Evolutionary conservation across 2,329 filamentous ascomycete genomes (phyloP).

Genomic region (Epichloe coenophiala): DNA sequence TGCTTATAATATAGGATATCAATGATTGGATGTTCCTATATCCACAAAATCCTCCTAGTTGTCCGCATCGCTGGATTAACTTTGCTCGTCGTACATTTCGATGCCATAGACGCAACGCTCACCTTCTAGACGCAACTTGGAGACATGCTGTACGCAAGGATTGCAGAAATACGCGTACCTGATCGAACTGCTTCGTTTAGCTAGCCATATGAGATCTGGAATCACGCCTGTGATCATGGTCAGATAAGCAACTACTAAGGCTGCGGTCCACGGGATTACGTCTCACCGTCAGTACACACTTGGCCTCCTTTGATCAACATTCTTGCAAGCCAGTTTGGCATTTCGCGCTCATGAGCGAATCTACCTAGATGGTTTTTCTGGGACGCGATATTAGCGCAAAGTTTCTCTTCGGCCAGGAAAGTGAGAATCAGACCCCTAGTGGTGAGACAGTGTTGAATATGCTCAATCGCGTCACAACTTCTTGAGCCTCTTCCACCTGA

Average conservation of each 20-base stretch:
- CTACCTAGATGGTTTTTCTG: slow-evolving; percentile 4
- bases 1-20: slow-evolving; percentile 59
- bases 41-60: slow-evolving; percentile 72
- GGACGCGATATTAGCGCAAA: slow-evolving; percentile 2
- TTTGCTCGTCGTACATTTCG: background rate
- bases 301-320: slow-evolving; percentile 3
- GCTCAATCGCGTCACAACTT: background rate
- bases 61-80: background rate
- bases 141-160: slow-evolving; percentile 61
- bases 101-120: slow-evolving; percentile 3
- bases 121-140: slow-evolving; percentile 67
- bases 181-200: slow-evolving; percentile 48
- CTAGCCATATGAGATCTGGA: slow-evolving; percentile 46
- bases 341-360: slow-evolving; percentile 5
- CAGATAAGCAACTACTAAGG: background rate
- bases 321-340: slow-evolving; percentile 5
- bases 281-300: slow-evolving; percentile 5
- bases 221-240: slow-evolving; percentile 35
- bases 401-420: background rate
- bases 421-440: background rate
- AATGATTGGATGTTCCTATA: slow-evolving; percentile 94
- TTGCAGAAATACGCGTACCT: slow-evolving; percentile 69
- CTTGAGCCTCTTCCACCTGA: background rate
- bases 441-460: background rate
- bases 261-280: background rate